phyloP scores from a whole-genome alignment of 176 grass and related monocot species.

The Urochloa ruziziensis region DNA sequence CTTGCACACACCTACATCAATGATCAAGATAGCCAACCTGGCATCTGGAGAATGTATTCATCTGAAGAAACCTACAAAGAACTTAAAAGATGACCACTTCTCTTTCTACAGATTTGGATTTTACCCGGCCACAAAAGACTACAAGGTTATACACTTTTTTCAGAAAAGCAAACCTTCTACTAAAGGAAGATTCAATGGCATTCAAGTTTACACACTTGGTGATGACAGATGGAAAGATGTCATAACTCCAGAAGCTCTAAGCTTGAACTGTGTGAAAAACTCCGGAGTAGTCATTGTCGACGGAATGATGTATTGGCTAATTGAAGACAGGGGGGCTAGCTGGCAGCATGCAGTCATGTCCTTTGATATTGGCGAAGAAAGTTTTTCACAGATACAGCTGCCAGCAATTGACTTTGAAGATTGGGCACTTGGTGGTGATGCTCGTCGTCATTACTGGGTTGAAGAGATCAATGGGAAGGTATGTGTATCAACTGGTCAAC shows the following conservation, averaged over 20 bases:
- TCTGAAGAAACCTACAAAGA: slow-evolving; percentile 23
- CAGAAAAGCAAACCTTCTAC: background rate
- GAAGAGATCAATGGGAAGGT: slow-evolving; percentile 26
- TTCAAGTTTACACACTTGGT: slow-evolving; percentile 35
- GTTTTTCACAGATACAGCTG: background rate
- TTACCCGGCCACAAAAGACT: slow-evolving; percentile 3
- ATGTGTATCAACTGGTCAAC: background rate
- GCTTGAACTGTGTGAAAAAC: background rate
- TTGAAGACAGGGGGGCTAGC: background rate
- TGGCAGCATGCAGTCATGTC: background rate
- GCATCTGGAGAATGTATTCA: slow-evolving; percentile 16
- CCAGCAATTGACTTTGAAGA: background rate
- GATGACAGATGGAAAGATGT: background rate
- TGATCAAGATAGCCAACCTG: slow-evolving; percentile 35
- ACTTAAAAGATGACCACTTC: slow-evolving; percentile 2
- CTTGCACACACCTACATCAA: slow-evolving; percentile 5
- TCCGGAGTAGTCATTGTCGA: background rate
- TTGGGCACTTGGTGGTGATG: background rate
- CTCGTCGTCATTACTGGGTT: background rate
- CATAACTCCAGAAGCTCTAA: background rate
- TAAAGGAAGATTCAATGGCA: background rate
- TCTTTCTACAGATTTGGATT: slow-evolving; percentile 32
- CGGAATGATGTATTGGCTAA: slow-evolving; percentile 28
- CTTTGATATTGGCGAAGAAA: slow-evolving; percentile 24
- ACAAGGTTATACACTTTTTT: slow-evolving; percentile 24